These are phyloP conservation scores for Amanita muscaria DNA, from an alignment of 768 basidiomycete genomes.

Conservation along the genomic window DNA sequence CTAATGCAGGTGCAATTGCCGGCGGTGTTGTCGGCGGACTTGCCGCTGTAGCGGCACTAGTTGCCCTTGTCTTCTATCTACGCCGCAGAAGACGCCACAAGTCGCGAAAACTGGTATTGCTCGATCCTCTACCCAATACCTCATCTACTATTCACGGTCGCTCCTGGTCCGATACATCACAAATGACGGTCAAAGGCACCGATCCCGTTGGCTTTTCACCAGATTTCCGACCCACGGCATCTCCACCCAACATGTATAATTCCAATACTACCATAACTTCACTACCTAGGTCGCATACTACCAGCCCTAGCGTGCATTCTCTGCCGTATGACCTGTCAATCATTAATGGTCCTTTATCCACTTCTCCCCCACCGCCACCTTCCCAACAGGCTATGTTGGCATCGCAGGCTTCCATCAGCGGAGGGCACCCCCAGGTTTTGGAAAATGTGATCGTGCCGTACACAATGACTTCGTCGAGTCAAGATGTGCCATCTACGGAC, in stretches of 20 bases:
- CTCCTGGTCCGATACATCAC: constrained; percentile 1
- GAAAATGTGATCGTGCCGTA: constrained; percentile 2
- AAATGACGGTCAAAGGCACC: neutral
- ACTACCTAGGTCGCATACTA: neutral
- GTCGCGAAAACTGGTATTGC: neutral
- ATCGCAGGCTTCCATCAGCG: neutral
- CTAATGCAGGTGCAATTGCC: constrained; percentile 1
- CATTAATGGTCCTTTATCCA: neutral
- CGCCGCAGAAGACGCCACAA: constrained; percentile 2
- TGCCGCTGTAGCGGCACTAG: neutral
- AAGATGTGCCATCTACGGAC: neutral
- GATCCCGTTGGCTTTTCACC: neutral
- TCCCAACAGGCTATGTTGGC: neutral
- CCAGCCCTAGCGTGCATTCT: neutral
- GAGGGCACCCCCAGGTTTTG: neutral
- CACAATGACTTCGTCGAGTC: neutral
- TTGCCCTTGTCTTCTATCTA: neutral
- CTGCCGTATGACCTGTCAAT: constrained; percentile 7
- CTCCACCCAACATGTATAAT: neutral
- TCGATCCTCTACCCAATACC: neutral
- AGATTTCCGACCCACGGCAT: neutral
- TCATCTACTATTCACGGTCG: neutral
- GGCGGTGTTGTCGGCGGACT: constrained; percentile 5
- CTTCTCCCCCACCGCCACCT: constrained; percentile 1
- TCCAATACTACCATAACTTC: neutral